These are phyloP conservation scores for Coemansia sp. DNA, from an alignment of 192 early-diverging fungal genomes.

Conservation along the genomic window DNA sequence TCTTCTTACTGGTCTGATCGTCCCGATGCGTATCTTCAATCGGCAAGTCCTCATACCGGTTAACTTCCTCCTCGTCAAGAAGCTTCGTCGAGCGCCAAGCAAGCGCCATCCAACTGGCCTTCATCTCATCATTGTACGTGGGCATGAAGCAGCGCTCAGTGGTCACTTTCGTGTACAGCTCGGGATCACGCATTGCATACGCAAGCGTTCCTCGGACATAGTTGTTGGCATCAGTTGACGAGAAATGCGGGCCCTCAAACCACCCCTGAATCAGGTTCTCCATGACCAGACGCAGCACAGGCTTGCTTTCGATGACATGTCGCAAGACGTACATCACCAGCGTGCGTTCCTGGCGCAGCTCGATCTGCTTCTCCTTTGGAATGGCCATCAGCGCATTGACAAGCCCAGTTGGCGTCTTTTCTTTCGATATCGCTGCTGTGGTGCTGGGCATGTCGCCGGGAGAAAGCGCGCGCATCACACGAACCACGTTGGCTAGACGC, in stretches of 20 bases:
- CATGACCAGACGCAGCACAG: constrained; percentile 66
- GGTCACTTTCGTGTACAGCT: constrained; percentile 66
- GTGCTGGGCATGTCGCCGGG: constrained; percentile 24
- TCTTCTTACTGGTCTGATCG: neutral
- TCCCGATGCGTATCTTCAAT: constrained; percentile 8
- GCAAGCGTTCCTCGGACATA: constrained; percentile 66
- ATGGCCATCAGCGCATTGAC: constrained; percentile 63
- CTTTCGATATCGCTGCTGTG: constrained; percentile 21
- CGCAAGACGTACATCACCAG: constrained; percentile 85
- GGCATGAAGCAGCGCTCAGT: constrained; percentile 65
- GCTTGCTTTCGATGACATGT: constrained; percentile 78
- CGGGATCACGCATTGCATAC: constrained; percentile 63
- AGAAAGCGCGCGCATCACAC: constrained; percentile 30
- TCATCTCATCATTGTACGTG: constrained; percentile 63
- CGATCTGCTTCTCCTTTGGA: constrained; percentile 60
- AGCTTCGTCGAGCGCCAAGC: constrained; percentile 52
- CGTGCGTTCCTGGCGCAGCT: constrained; percentile 75
- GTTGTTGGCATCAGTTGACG: constrained; percentile 65
- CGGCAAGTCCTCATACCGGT: constrained; percentile 29
- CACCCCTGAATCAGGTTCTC: constrained; percentile 73
- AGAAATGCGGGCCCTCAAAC: constrained; percentile 69
- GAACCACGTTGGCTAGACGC: constrained; percentile 56
- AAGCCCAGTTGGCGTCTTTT: constrained; percentile 39
- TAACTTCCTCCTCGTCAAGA: constrained; percentile 46
- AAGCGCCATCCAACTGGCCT: constrained; percentile 62